Evolutionary conservation across 495 filamentous ascomycete species (phyloP).

Genomic region (Platismatia glauca): DNA sequence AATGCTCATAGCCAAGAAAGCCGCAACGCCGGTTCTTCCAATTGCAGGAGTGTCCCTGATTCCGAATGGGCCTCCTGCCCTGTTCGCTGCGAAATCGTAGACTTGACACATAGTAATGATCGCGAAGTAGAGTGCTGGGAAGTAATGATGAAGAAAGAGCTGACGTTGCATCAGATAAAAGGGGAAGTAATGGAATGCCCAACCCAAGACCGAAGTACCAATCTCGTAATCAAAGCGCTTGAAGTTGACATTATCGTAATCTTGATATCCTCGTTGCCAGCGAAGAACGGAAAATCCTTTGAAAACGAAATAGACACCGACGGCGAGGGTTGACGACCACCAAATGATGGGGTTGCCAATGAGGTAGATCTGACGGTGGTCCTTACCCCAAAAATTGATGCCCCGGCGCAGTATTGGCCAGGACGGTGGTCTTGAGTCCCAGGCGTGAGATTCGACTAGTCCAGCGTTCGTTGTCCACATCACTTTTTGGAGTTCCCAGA

Average conservation of each 20-base stretch:
- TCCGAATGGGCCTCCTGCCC: constrained; percentile 53
- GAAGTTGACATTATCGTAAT: constrained; percentile 73
- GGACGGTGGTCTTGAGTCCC: constrained; percentile 89
- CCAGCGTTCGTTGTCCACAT: constrained; percentile 99
- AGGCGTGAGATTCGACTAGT: constrained; percentile 90
- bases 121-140: constrained; percentile 92
- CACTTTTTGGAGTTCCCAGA: constrained; percentile 98
- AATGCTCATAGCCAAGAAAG: constrained; percentile 62
- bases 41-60: constrained; percentile 62
- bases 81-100: constrained; percentile 70
- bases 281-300: constrained; percentile 82
- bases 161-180: constrained; percentile 98
- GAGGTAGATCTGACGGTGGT: constrained; percentile 90
- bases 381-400: constrained; percentile 98
- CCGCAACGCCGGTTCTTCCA: constrained; percentile 58
- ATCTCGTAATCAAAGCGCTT: constrained; percentile 97
- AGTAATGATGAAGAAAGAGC: constrained; percentile 95
- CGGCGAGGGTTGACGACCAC: constrained; percentile 80
- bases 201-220: constrained; percentile 80
- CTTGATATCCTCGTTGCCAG: constrained; percentile 85
- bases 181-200: constrained; percentile 95
- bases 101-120: constrained; percentile 81
- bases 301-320: constrained; percentile 69
- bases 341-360: constrained; percentile 93
- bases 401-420: constrained; percentile 91